Conservation (phyloP, 495 filamentous ascomycete genomes). For the Beverwykella pulmonaria region DNA sequence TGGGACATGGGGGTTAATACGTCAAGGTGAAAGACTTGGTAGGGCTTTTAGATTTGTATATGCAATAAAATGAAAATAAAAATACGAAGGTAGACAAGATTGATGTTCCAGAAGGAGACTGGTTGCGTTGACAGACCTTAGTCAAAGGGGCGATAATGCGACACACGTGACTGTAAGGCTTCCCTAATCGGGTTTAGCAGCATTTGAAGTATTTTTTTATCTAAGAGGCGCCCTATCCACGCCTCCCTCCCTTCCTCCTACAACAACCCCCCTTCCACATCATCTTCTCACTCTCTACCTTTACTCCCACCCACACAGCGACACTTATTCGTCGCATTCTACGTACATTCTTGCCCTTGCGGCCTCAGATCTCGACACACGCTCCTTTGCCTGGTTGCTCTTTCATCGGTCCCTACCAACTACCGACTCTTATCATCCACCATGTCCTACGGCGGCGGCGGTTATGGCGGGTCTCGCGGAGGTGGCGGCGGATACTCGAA, state of each 20-base stretch:
- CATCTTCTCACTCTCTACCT: background rate
- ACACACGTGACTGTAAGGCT: conserved; percentile 23
- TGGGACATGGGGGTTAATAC: conserved; percentile 72
- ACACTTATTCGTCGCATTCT: conserved; percentile 13
- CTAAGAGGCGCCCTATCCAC: background rate
- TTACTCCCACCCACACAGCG: conserved; percentile 9
- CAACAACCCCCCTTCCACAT: background rate
- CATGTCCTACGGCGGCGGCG: conserved; percentile 79
- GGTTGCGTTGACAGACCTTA: background rate
- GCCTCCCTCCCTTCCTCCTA: background rate
- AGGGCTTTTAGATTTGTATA: no score
- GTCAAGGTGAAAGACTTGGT: no score
- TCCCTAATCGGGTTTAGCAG: background rate
- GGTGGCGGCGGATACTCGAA: conserved; percentile 34
- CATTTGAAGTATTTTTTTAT: no score
- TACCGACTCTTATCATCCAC: conserved; percentile 15
- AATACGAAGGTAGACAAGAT: no score
- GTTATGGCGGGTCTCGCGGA: conserved; percentile 47
- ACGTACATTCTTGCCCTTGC: conserved; percentile 18
- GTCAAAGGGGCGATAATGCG: background rate
- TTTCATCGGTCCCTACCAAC: conserved; percentile 35
- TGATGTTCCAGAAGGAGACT: background rate
- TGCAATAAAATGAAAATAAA: no score
- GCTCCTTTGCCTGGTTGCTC: conserved; percentile 14
- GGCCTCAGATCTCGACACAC: conserved; percentile 5